These are phyloP conservation scores for Themeda triandra DNA, from an alignment of 176 grass and related monocot species.

Conservation along the genomic window DNA sequence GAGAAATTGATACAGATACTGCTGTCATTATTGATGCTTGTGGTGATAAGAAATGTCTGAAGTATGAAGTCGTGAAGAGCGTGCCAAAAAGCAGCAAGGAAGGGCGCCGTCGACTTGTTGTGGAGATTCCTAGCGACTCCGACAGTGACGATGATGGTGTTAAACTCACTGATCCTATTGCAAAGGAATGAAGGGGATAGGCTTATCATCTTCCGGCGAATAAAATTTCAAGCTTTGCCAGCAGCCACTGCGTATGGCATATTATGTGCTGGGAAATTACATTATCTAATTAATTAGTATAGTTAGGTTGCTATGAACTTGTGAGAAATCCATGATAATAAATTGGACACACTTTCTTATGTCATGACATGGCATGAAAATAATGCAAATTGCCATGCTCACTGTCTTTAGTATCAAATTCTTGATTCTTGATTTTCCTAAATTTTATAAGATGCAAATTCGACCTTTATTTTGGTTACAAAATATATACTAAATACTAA, in stretches of 20 bases:
- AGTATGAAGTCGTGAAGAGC: conserved; percentile 3
- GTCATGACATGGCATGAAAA: neutral
- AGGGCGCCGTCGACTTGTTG: neutral
- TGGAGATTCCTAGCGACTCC: neutral
- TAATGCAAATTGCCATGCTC: too few species aligned
- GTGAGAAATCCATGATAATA: neutral
- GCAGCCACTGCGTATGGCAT: too few species aligned
- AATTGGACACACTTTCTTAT: neutral
- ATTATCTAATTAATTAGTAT: neutral
- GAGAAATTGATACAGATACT: conserved; percentile 30
- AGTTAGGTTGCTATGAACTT: neutral
- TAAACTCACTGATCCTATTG: neutral
- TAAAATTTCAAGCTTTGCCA: neutral
- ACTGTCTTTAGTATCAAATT: neutral
- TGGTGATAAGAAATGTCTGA: conserved; percentile 6
- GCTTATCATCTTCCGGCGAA: neutral
- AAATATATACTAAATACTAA: too few species aligned
- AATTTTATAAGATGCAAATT: neutral
- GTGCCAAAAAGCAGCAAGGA: neutral
- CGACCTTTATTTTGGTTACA: neutral
- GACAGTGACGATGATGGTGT: neutral
- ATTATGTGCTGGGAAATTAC: neutral
- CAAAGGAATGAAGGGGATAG: neutral
- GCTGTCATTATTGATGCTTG: conserved; percentile 32
- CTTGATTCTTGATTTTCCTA: neutral